A percentile compares a stretch with the other conserved stretches of the same genome.
These are phyloP conservation scores for Prunus padus DNA, from an alignment of 306 rosid species.

Conservation along the genomic window DNA sequence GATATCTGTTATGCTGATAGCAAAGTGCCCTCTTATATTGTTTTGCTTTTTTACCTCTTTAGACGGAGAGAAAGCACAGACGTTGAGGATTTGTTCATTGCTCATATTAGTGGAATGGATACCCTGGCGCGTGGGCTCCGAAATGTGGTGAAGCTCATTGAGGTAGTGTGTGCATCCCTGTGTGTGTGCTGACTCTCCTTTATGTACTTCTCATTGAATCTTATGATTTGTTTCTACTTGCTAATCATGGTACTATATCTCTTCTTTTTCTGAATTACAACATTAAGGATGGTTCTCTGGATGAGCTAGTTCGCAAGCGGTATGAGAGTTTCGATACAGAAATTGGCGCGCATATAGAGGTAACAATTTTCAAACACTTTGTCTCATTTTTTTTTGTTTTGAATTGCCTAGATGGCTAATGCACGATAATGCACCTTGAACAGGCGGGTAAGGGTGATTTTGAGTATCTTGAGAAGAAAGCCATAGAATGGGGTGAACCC, in stretches of 20 bases:
- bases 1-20: neutral
- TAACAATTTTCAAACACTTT: slow-evolving; percentile 17
- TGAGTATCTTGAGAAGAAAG: slow-evolving; percentile 82
- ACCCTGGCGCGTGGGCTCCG: slow-evolving; percentile 89
- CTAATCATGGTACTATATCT: neutral
- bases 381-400: slow-evolving; percentile 2
- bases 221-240: neutral
- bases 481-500: slow-evolving; percentile 85
- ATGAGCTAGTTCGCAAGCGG: slow-evolving; percentile 78
- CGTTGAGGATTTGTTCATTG: slow-evolving; percentile 91
- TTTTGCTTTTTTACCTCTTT: slow-evolving; percentile 6
- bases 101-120: slow-evolving; percentile 87
- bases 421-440: slow-evolving; percentile 24
- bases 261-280: slow-evolving; percentile 2
- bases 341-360: slow-evolving; percentile 78
- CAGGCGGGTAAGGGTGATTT: slow-evolving; percentile 96
- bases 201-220: neutral
- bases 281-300: slow-evolving; percentile 72
- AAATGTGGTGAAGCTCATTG: slow-evolving; percentile 71
- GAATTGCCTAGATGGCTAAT: slow-evolving; percentile 22
- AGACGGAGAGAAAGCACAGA: slow-evolving; percentile 98
- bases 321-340: slow-evolving; percentile 81
- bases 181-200: neutral
- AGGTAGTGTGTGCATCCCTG: slow-evolving; percentile 41
- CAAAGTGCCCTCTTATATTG: neutral